Percentiles rank a stretch among this genome's conserved stretches.
These are phyloP conservation scores for Colletotrichum chlorophyti DNA, from an alignment of 2,329 filamentous ascomycete species.

Conservation along the genomic window DNA sequence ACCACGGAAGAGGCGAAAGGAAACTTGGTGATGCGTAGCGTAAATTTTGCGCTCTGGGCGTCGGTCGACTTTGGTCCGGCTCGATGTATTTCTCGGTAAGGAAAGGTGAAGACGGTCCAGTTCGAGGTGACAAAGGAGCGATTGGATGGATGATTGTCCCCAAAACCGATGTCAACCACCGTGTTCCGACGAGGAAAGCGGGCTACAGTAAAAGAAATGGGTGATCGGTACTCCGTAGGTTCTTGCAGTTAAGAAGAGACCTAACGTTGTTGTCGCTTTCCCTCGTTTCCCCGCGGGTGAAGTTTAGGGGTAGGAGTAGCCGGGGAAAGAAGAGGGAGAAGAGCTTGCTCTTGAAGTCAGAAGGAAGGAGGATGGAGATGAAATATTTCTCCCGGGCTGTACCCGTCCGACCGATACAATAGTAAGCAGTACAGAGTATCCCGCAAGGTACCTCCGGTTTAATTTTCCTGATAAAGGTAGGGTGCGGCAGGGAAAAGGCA, in stretches of 20 bases:
- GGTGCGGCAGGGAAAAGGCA: constrained; percentile 11
- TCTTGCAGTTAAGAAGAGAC: constrained; percentile 10
- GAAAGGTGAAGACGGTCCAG: background rate
- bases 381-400: constrained; percentile 22
- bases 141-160: too few species aligned
- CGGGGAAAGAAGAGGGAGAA: constrained; percentile 22
- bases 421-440: background rate
- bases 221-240: too few species aligned
- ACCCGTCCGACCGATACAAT: background rate
- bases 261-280: background rate
- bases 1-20: background rate
- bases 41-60: background rate
- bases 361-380: constrained; percentile 10
- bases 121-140: background rate
- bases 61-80: background rate
- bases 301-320: background rate
- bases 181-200: background rate
- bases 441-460: too few species aligned
- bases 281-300: constrained; percentile 5
- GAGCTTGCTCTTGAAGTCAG: background rate
- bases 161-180: background rate
- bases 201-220: too few species aligned
- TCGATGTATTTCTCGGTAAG: constrained; percentile 17
- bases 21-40: background rate
- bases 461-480: background rate